phyloP scores from a whole-genome alignment of 805 yeast genomes.

The Crinitomyces ghanaensis region DNA sequence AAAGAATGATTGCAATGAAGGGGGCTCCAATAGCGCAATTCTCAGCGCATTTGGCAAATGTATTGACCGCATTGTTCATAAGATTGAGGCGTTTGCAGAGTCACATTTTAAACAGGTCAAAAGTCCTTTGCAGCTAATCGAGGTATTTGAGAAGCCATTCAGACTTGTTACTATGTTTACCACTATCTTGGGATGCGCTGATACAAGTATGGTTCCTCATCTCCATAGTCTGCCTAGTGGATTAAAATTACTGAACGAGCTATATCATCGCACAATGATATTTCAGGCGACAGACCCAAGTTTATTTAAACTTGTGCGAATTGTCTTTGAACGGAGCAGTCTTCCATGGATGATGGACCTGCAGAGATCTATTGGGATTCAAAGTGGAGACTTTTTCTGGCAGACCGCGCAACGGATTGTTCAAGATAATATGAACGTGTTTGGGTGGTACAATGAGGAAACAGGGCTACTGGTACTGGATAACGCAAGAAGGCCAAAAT shows the following conservation, averaged over 20 bases:
- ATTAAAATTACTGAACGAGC: slow-evolving; percentile 6
- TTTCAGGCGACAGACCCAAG: slow-evolving; percentile 8
- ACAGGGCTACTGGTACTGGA: slow-evolving; percentile 4
- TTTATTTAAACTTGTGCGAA: slow-evolving; percentile 4
- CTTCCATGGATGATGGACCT: slow-evolving; percentile 10
- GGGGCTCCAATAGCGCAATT: slow-evolving; percentile 1
- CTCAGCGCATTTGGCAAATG: slow-evolving; percentile 11
- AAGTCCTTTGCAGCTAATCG: not conserved
- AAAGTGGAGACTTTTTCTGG: slow-evolving; percentile 6
- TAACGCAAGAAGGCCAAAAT: slow-evolving; percentile 4
- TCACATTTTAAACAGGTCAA: not conserved
- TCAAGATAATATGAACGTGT: not conserved
- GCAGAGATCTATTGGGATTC: slow-evolving; percentile 8
- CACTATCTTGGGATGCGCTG: slow-evolving; percentile 12
- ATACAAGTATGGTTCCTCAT: slow-evolving; percentile 3
- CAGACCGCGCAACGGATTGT: not conserved
- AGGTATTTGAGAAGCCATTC: not conserved
- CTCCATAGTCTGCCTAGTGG: slow-evolving; percentile 8
- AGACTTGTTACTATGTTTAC: slow-evolving; percentile 5
- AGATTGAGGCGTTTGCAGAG: slow-evolving; percentile 2
- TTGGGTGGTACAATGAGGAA: slow-evolving; percentile 5
- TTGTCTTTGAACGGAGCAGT: slow-evolving; percentile 6
- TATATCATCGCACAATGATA: slow-evolving; percentile 7
- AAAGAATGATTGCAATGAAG: no score
- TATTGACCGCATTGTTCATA: slow-evolving; percentile 5